These are phyloP conservation scores for Metschnikowia arizonensis DNA, from an alignment of 805 yeast species.

Conservation along the genomic window DNA sequence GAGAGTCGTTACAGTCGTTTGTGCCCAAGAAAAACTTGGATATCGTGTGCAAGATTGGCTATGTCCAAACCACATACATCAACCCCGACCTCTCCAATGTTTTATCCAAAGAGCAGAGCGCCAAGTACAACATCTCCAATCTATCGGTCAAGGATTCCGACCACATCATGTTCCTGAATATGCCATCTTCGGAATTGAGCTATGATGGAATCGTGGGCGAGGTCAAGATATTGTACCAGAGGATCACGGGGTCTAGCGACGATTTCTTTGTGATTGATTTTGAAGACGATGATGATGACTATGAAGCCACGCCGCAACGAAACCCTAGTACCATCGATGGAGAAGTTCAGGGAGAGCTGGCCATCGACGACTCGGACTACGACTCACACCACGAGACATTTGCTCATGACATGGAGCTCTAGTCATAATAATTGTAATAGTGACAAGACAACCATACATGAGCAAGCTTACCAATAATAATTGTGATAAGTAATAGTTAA, in stretches of 20 bases:
- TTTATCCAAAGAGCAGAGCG: slow-evolving; percentile 24
- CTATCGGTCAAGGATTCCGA: slow-evolving; percentile 17
- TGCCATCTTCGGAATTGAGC: slow-evolving; percentile 83
- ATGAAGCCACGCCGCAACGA: slow-evolving; percentile 6
- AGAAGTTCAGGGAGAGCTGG: slow-evolving; percentile 18
- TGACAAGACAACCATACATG: no score
- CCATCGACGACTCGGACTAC: slow-evolving; percentile 21
- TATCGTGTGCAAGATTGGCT: slow-evolving; percentile 40
- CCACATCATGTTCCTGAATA: slow-evolving; percentile 41
- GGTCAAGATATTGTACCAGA: slow-evolving; percentile 67
- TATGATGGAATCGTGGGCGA: slow-evolving; percentile 89
- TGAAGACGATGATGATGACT: slow-evolving; percentile 81
- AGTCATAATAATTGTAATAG: no score
- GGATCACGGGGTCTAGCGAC: slow-evolving; percentile 87
- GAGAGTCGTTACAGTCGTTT: slow-evolving; percentile 79
- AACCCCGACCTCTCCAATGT: slow-evolving; percentile 37
- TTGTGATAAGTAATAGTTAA: no score
- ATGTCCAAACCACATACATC: slow-evolving; percentile 34
- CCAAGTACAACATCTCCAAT: slow-evolving; percentile 24
- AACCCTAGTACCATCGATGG: slow-evolving; percentile 1
- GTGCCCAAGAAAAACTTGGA: slow-evolving; percentile 69
- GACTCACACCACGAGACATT: slow-evolving; percentile 39
- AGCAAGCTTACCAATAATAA: no score
- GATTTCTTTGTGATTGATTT: slow-evolving; percentile 96
- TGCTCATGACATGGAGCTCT: slow-evolving; percentile 43